Base-by-base conservation (phyloP, 176 grass and related monocot genomes). In the Leersia perrieri region DNA sequence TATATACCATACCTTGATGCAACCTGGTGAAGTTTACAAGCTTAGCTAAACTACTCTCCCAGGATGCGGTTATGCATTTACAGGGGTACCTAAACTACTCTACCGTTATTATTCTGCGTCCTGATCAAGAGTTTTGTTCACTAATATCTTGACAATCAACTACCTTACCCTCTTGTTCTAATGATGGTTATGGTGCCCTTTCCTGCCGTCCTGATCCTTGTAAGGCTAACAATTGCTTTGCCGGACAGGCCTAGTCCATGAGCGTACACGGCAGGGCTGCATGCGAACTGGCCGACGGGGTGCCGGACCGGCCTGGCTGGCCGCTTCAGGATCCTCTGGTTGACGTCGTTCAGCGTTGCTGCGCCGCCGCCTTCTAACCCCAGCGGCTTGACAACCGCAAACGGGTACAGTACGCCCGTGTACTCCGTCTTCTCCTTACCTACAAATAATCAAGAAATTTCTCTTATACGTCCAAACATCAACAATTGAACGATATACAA, bases 141-240 rank as follows among this genome's bases (percentile, higher is more conserved):
- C 13, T 51, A 33, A 36, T 3, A 9, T 35, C 13, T 71, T 5
- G 39, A 32, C 0, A 16, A 58, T 60, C 28, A 36, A 22, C 34
- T 11, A 8, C 16, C 53, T 93, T 79, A 99, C 8, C 87, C 92
- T 87, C 68, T 95, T 33, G 96, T 99, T 83, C 96, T 91, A 23
- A 93, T 90, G 70, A 99, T 91, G 44, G 90, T 99, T 38, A 99
- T 87, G 25, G 88, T 95, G 57, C 96, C 96, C 65, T 69, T 91
- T 14, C 89, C 96, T 72, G 75, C 87, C 3, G 96, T 99, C 32
- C 82, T 94, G 78, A 99, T 99, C 84, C 76, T 95, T 12, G 91
- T 86, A 1, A 94, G 84, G 87, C 90, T 92, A 18, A 91, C 90
- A 12, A 99, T 82, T 1, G 90, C 75, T 9, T 95, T 99, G 15